Evolutionary conservation across 2,329 filamentous ascomycete species (phyloP).

Genomic region (Aspergillus sp.): DNA sequence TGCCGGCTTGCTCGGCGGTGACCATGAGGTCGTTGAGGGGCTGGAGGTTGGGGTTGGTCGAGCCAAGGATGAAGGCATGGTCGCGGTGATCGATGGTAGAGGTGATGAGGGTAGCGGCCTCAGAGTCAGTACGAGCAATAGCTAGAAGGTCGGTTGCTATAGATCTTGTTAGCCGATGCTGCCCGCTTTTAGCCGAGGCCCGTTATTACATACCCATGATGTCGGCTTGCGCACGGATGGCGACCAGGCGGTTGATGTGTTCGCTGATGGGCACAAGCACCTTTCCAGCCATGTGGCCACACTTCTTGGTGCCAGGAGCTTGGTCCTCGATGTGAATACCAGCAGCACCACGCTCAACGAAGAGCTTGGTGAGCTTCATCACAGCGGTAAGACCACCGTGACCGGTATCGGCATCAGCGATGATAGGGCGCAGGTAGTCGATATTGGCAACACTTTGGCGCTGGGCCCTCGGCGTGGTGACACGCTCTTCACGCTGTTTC

Average conservation of each 20-base stretch:
- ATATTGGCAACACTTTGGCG: slow-evolving; percentile 73
- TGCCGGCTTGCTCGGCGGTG: slow-evolving; percentile 77
- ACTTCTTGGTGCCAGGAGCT: slow-evolving; percentile 98
- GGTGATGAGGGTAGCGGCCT: slow-evolving; percentile 95
- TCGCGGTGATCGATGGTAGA: slow-evolving; percentile 95
- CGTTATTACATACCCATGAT: slow-evolving; percentile 74
- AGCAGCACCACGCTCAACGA: slow-evolving; percentile 92
- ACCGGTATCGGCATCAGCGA: slow-evolving; percentile 95
- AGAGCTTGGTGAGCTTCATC: slow-evolving; percentile 99
- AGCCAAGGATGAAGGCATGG: slow-evolving; percentile 87
- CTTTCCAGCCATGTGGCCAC: slow-evolving; percentile 98
- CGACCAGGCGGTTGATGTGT: slow-evolving; percentile 96
- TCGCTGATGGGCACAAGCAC: slow-evolving; percentile 95
- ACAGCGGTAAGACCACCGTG: slow-evolving; percentile 97
- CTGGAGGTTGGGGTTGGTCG: slow-evolving; percentile 80
- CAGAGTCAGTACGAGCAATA: slow-evolving; percentile 92
- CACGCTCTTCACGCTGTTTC: slow-evolving; percentile 94
- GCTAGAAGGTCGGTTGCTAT: slow-evolving; percentile 79
- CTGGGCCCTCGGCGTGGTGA: slow-evolving; percentile 71
- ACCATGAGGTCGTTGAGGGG: slow-evolving; percentile 90
- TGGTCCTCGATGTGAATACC: slow-evolving; percentile 99
- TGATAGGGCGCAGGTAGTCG: slow-evolving; percentile 93
- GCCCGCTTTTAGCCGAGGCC: neutral
- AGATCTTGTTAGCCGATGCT: slow-evolving; percentile 4
- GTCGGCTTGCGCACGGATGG: slow-evolving; percentile 94